These are phyloP conservation scores for Paecilomyces niveus DNA, from an alignment of 2,329 filamentous ascomycete species.

Conservation along the genomic window DNA sequence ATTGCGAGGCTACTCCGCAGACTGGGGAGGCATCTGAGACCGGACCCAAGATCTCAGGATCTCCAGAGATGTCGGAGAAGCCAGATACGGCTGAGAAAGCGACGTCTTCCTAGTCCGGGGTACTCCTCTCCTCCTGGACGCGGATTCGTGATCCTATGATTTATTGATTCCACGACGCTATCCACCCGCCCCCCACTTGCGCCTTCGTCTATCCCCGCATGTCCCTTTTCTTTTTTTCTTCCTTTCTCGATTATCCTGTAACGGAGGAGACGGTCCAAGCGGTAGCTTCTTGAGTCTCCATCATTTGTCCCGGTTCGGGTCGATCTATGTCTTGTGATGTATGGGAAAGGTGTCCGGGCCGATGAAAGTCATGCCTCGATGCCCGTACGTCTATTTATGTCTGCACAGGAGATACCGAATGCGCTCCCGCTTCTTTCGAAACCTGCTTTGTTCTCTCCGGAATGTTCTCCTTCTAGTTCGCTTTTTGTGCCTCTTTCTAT, in stretches of 20 bases:
- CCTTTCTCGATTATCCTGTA: slow-evolving; percentile 8
- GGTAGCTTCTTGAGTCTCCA: slow-evolving; percentile 2
- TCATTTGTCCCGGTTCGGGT: neutral
- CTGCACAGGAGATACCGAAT: slow-evolving; percentile 26
- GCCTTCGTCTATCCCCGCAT: neutral
- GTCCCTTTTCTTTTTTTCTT: slow-evolving; percentile 8
- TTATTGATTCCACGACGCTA: neutral
- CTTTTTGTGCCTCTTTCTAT: slow-evolving; percentile 4
- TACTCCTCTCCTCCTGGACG: neutral
- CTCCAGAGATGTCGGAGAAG: slow-evolving; percentile 22
- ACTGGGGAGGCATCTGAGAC: slow-evolving; percentile 8
- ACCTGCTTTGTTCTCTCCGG: slow-evolving; percentile 5
- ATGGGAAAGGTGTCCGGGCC: slow-evolving; percentile 9
- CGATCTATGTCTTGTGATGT: slow-evolving; percentile 7
- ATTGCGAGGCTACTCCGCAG: slow-evolving; percentile 19
- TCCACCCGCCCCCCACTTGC: neutral
- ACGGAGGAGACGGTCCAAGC: slow-evolving; percentile 6
- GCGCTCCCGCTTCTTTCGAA: neutral
- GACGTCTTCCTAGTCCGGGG: slow-evolving; percentile 18
- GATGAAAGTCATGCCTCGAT: slow-evolving; percentile 15
- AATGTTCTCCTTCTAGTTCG: neutral
- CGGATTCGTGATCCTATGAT: slow-evolving; percentile 1
- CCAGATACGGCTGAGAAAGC: slow-evolving; percentile 10
- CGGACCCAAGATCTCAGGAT: slow-evolving; percentile 26
- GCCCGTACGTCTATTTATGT: slow-evolving; percentile 13